Percentiles rank a stretch among this genome's conserved stretches.
These are phyloP conservation scores for Chlorella sp. DNA, from an alignment of 139 green algal species.

Conservation along the genomic window DNA sequence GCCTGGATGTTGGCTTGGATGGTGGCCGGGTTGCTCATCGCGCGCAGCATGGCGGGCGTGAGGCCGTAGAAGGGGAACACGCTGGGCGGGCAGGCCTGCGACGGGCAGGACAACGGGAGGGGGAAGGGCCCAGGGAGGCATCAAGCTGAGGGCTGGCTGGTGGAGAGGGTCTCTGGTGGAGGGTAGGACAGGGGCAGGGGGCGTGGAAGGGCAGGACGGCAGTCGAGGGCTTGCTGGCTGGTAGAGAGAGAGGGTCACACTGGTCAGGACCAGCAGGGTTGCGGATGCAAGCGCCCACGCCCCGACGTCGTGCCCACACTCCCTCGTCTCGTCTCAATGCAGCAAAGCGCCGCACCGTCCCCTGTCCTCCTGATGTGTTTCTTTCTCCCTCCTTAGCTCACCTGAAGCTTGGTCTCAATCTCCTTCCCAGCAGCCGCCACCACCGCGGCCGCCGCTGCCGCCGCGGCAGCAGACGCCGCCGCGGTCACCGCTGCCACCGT, in stretches of 20 bases:
- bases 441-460: slow-evolving; percentile 74
- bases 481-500: slow-evolving; percentile 74
- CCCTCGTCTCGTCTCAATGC: not conserved
- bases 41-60: slow-evolving; percentile 64
- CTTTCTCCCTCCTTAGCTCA: slow-evolving; percentile 18
- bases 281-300: no score
- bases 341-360: not conserved
- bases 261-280: no score
- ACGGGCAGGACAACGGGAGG: not conserved
- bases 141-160: not conserved
- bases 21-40: slow-evolving; percentile 48
- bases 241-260: no score
- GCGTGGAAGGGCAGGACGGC: no score
- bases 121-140: no score
- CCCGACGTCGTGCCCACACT: no score
- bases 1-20: slow-evolving; percentile 51
- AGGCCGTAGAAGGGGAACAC: slow-evolving; percentile 85
- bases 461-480: slow-evolving; percentile 70
- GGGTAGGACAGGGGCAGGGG: no score
- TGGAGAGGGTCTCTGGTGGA: no score
- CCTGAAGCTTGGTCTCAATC: slow-evolving; percentile 73
- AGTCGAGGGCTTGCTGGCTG: not conserved
- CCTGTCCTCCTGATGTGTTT: not conserved
- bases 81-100: slow-evolving; percentile 64
- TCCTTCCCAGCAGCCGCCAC: slow-evolving; percentile 73